These are phyloP conservation scores for Tubosaeta sp. DNA, from an alignment of 768 basidiomycete genomes.

Conservation along the genomic window DNA sequence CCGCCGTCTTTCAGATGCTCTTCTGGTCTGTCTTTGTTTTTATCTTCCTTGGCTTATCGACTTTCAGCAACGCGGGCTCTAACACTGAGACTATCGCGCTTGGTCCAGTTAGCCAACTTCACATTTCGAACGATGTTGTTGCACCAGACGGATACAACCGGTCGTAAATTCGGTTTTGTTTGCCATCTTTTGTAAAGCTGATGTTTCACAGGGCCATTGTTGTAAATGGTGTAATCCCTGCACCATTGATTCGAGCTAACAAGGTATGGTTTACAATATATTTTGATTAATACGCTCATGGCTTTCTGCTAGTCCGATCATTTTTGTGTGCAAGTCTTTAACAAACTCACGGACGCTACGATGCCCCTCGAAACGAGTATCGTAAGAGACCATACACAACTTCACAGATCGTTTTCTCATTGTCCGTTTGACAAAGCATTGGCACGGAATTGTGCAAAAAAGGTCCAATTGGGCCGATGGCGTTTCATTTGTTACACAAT, in stretches of 20 bases:
- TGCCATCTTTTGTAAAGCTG: not conserved
- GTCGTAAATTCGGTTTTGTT: constrained; percentile 20
- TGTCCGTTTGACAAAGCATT: constrained; percentile 14
- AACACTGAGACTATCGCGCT: too few species aligned
- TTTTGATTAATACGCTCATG: not conserved
- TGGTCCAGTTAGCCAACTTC: constrained; percentile 12
- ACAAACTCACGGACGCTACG: constrained; percentile 39
- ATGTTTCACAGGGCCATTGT: constrained; percentile 31
- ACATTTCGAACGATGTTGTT: constrained; percentile 35
- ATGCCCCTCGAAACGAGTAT: constrained; percentile 47
- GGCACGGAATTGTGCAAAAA: constrained; percentile 26
- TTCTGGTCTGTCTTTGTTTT: not conserved
- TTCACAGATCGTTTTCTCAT: constrained; percentile 15
- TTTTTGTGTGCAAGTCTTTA: constrained; percentile 40
- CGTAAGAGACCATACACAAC: constrained; percentile 13
- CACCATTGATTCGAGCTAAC: constrained; percentile 37
- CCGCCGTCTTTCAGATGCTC: not conserved
- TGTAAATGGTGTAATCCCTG: constrained; percentile 40
- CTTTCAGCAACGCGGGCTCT: too few species aligned
- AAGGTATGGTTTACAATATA: constrained; percentile 24
- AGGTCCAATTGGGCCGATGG: constrained; percentile 26
- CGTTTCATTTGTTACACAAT: constrained; percentile 35
- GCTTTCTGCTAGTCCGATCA: constrained; percentile 26
- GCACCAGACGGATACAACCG: constrained; percentile 42
- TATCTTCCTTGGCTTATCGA: too few species aligned